Percentiles rank a stretch among this genome's conserved stretches.
phyloP scores from a whole-genome alignment of 768 basidiomycete species.

The Gloeophyllum trabeum region DNA sequence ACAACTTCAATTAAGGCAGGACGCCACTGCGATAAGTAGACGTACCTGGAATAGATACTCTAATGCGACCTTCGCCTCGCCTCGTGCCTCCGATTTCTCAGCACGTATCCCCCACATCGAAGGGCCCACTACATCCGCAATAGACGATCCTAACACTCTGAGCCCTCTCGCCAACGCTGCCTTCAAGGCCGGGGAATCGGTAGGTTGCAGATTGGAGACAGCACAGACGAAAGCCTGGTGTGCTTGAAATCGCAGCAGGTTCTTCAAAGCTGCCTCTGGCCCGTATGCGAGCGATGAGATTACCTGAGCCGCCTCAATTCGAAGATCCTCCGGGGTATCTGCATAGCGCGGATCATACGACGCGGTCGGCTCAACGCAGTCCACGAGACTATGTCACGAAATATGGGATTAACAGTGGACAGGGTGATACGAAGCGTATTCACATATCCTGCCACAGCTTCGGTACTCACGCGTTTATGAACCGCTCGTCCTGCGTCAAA shows the following conservation, averaged over 20 bases:
- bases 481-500: constrained; percentile 42
- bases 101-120: neutral
- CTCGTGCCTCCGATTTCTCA: neutral
- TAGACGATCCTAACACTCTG: neutral
- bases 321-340: constrained; percentile 34
- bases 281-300: constrained; percentile 63
- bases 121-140: neutral
- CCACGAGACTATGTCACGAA: constrained; percentile 42
- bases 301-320: constrained; percentile 67
- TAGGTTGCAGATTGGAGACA: neutral
- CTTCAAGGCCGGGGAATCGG: neutral
- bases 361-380: constrained; percentile 37
- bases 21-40: neutral
- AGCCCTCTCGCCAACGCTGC: constrained; percentile 31
- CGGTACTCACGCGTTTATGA: constrained; percentile 40
- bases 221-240: neutral
- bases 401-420: neutral
- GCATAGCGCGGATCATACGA: constrained; percentile 18
- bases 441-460: neutral
- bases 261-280: neutral
- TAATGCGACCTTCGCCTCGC: neutral
- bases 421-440: constrained; percentile 3
- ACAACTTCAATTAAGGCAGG: neutral
- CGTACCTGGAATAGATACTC: neutral
- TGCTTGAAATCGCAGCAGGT: neutral